Conservation (phyloP, 257 asterid species). For the Ballota nigra region DNA sequence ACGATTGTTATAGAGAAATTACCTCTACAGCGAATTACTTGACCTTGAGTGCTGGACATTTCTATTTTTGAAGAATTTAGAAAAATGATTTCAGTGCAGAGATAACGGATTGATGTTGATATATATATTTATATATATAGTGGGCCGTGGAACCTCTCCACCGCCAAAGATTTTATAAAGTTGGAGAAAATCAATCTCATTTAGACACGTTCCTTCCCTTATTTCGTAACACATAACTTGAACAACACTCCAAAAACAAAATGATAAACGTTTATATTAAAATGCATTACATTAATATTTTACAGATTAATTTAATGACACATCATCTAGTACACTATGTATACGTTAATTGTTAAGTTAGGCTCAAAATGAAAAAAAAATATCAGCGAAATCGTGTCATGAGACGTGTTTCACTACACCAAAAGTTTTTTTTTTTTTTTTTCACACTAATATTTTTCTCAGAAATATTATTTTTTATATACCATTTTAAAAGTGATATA, state of each 20-base stretch:
- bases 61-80: neutral
- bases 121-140: neutral
- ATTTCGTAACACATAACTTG: neutral
- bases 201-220: neutral
- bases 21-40: constrained; percentile 66
- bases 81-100: neutral
- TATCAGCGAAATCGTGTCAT: no score
- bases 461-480: no score
- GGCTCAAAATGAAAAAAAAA: no score
- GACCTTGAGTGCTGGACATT: constrained; percentile 49
- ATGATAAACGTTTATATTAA: no score
- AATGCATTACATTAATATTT: no score
- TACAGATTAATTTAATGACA: no score
- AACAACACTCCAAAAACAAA: neutral
- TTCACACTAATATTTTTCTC: no score
- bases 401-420: no score
- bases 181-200: neutral
- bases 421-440: no score
- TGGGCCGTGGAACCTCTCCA: constrained; percentile 4
- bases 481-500: no score
- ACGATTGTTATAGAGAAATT: neutral
- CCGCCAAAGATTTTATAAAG: neutral
- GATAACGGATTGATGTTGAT: neutral
- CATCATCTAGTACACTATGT: no score
- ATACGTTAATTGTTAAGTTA: no score